A percentile compares a stretch with the other conserved stretches of the same genome.
phyloP scores from a whole-genome alignment of 192 early-diverging fungal species.

The Funneliformis geosporum region DNA sequence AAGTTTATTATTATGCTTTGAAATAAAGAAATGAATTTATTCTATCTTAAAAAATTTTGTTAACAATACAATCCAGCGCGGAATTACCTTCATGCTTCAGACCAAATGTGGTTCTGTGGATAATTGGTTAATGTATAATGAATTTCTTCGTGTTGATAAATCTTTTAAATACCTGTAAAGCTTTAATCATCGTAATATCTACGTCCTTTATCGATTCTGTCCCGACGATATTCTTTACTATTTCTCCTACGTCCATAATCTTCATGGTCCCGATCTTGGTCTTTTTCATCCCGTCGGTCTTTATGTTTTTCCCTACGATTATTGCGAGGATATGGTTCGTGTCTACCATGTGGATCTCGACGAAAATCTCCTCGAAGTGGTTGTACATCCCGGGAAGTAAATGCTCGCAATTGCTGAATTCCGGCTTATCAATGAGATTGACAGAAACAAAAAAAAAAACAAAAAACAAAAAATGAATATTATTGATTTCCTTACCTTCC shows the following conservation, averaged over 20 bases:
- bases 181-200: slow-evolving; percentile 24
- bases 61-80: neutral
- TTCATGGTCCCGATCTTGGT: slow-evolving; percentile 18
- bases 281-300: slow-evolving; percentile 33
- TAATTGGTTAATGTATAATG: neutral
- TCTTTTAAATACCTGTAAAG: slow-evolving; percentile 5
- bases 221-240: slow-evolving; percentile 18
- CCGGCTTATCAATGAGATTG: slow-evolving; percentile 11
- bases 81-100: neutral
- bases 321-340: slow-evolving; percentile 43
- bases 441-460: neutral
- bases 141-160: neutral
- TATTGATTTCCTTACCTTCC: slow-evolving; percentile 44
- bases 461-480: neutral
- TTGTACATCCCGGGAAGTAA: slow-evolving; percentile 12
- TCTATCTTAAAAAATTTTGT: neutral
- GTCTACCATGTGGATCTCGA: slow-evolving; percentile 35
- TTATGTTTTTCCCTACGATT: slow-evolving; percentile 43
- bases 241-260: slow-evolving; percentile 4
- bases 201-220: slow-evolving; percentile 22
- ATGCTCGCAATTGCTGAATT: slow-evolving; percentile 13
- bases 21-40: neutral
- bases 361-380: slow-evolving; percentile 29
- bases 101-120: neutral
- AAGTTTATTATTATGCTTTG: neutral